These are phyloP conservation scores for Lepiota brunneoincarnata DNA, from an alignment of 768 basidiomycete genomes.

Conservation along the genomic window DNA sequence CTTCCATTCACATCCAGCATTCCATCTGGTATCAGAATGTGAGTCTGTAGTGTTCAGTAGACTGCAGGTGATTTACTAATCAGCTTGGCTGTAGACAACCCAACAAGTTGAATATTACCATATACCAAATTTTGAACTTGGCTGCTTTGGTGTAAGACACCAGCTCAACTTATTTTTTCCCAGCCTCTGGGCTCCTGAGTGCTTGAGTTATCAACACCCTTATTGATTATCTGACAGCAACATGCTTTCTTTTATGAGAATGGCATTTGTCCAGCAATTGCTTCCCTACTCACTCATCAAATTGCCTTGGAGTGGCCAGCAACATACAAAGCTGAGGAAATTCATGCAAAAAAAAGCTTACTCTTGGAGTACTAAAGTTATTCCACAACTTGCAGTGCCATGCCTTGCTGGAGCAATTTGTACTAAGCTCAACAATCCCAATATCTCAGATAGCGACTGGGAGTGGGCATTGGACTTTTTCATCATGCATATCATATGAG, in stretches of 20 bases:
- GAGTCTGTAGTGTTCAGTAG: no score
- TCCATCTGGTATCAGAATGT: background rate
- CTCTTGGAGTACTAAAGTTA: constrained; percentile 17
- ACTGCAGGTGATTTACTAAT: background rate
- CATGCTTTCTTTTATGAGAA: constrained; percentile 18
- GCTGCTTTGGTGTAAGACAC: background rate
- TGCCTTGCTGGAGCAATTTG: constrained; percentile 18
- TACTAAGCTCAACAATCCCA: background rate
- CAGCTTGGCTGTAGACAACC: background rate
- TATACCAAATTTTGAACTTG: background rate
- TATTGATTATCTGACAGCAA: constrained; percentile 11
- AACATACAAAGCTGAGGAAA: constrained; percentile 17
- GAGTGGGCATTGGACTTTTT: constrained; percentile 9
- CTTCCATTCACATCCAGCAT: background rate
- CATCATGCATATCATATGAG: constrained; percentile 10
- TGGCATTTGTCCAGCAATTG: constrained; percentile 23
- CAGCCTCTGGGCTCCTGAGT: constrained; percentile 14
- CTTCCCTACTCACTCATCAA: background rate
- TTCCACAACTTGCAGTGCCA: constrained; percentile 7
- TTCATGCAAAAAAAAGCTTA: constrained; percentile 16
- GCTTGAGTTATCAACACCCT: background rate
- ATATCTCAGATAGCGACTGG: background rate
- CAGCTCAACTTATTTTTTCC: constrained; percentile 22
- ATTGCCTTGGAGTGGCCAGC: constrained; percentile 24
- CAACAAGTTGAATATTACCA: background rate